phyloP scores from a whole-genome alignment of 176 grass and related monocot genomes.

The Secale cereale region DNA sequence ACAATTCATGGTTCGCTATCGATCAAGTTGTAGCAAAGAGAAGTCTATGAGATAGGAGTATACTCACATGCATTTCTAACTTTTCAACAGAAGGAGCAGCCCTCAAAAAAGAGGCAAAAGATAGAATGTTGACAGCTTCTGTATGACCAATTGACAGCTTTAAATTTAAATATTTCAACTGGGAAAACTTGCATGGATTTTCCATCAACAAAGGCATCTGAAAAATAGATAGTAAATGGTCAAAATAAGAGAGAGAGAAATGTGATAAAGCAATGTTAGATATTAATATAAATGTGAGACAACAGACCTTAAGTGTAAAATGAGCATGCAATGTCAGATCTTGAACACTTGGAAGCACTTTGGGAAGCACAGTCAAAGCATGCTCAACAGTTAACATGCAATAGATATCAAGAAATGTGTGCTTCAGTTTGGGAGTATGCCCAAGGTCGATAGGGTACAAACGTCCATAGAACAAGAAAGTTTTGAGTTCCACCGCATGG shows the following conservation, averaged over 20 bases:
- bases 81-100: not conserved
- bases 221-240: not conserved
- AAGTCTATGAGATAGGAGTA: not conserved
- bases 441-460: not conserved
- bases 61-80: not conserved
- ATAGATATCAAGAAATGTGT: not conserved
- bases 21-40: not conserved
- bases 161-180: constrained; percentile 9
- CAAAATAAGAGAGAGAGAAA: not conserved
- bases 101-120: not conserved
- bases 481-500: not conserved
- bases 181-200: not conserved
- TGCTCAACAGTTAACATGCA: not conserved
- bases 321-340: not conserved
- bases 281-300: too few species aligned
- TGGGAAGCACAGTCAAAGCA: constrained; percentile 7
- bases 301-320: not conserved
- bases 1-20: not conserved
- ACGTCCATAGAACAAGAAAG: constrained; percentile 6
- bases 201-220: not conserved
- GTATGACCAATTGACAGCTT: too few species aligned
- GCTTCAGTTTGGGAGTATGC: not conserved
- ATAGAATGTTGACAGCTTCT: not conserved
- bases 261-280: not conserved
- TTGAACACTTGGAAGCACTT: constrained; percentile 14